phyloP scores from a whole-genome alignment of 2,329 filamentous ascomycete genomes.

The Coniochaeta hoffmannii region DNA sequence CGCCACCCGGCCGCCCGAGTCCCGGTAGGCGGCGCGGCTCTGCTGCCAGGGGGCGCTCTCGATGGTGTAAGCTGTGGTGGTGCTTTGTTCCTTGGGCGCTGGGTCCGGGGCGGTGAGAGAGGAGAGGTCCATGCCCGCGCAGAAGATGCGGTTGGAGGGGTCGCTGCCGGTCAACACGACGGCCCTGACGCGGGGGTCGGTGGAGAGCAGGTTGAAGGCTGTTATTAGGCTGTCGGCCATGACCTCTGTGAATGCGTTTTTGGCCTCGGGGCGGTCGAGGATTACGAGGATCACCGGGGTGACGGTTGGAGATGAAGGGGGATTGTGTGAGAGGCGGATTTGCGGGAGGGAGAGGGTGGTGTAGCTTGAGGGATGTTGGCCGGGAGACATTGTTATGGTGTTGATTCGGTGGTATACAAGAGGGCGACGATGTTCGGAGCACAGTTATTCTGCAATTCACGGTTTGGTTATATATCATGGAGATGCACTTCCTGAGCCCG shows the following conservation, averaged over 20 bases:
- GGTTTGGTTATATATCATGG: too few species aligned
- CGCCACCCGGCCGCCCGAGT: conserved; percentile 44
- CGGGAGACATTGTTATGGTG: conserved; percentile 14
- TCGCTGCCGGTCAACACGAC: conserved; percentile 49
- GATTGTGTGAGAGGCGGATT: conserved; percentile 42
- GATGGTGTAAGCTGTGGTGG: conserved; percentile 8
- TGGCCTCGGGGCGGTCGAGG: conserved; percentile 55
- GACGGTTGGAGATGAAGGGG: conserved; percentile 39
- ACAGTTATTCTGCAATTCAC: too few species aligned
- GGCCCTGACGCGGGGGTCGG: conserved; percentile 45
- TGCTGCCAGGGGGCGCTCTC: conserved; percentile 1
- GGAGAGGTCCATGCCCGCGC: conserved; percentile 49
- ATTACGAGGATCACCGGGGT: conserved; percentile 57
- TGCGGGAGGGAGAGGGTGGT: conserved; percentile 31
- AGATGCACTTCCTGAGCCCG: too few species aligned
- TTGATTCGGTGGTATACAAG: conserved; percentile 25
- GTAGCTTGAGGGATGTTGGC: conserved; percentile 24
- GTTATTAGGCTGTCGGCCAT: conserved; percentile 56
- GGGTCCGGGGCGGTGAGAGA: conserved; percentile 16
- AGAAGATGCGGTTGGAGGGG: conserved; percentile 41
- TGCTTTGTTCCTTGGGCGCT: conserved; percentile 17
- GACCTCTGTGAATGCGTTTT: conserved; percentile 61
- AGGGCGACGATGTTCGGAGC: not conserved
- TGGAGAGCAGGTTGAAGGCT: conserved; percentile 42
- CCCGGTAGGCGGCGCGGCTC: conserved; percentile 29